Evolutionary conservation across 495 filamentous ascomycete species (phyloP).

Genomic region (Xylaria nigripes): DNA sequence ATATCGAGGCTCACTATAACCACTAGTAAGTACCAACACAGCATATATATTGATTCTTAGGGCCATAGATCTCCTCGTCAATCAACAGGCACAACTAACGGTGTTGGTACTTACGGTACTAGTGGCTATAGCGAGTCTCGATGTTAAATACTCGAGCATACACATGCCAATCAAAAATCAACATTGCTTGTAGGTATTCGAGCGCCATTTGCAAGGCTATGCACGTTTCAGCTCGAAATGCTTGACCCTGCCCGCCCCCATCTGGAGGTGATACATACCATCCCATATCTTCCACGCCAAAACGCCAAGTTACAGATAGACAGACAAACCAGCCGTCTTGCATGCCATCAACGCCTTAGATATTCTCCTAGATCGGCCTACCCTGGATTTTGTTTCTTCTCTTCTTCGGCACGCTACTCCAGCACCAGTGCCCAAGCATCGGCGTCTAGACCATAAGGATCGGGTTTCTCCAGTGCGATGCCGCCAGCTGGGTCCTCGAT

Average conservation of each 20-base stretch:
- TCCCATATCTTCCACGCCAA: neutral
- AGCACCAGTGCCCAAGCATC: slow-evolving; percentile 1
- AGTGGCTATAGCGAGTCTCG: too few species aligned
- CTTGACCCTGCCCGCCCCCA: neutral
- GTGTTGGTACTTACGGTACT: too few species aligned
- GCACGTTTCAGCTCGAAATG: neutral
- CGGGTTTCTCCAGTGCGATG: slow-evolving; percentile 9
- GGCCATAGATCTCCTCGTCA: too few species aligned
- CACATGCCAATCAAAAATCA: neutral
- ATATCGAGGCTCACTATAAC: too few species aligned
- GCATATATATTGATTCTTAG: too few species aligned
- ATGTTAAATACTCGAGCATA: too few species aligned
- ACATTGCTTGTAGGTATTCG: neutral
- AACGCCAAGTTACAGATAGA: neutral
- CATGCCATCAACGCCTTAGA: neutral
- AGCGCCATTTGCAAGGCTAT: neutral
- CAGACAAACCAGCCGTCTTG: neutral
- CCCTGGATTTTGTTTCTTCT: neutral
- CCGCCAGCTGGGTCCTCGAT: slow-evolving; percentile 18
- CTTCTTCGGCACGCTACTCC: neutral
- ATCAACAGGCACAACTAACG: too few species aligned
- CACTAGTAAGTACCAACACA: too few species aligned
- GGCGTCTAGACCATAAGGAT: slow-evolving; percentile 1
- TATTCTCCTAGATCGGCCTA: neutral
- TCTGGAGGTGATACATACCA: neutral